Evolutionary conservation across 2,329 filamentous ascomycete genomes (phyloP), one percentile per base, ranked within the genome.

Genomic region (Colletotrichum sojae): DNA sequence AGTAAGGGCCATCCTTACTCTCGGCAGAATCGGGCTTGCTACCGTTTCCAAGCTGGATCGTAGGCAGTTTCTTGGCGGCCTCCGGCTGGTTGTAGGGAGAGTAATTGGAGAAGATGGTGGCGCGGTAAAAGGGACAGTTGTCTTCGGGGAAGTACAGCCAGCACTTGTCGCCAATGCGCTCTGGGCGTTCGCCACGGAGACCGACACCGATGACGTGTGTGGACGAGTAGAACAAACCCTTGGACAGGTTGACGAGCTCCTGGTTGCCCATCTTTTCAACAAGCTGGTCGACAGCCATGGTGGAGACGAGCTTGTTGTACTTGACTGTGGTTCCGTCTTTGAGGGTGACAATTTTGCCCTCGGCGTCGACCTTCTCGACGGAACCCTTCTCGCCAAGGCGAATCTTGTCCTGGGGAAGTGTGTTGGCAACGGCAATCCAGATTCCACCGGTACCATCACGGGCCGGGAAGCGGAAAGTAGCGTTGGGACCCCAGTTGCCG

Each of bases 81-180:
- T 93, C 86, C 40, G 96, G 96, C 85, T 98, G 96, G 88, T 99
- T 99, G 90, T 97, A 91, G 61, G 95, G 96, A 22, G 96, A 98
- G 89, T 99, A 99, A 90, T 99, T 99, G 83, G 95, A 98, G 90
- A 99, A 99, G 85, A 99, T 98, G 79, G 96, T 99, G 78, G 96
- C 96, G 76, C 96, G 94, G 89, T 99, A 99, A 89, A 99, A 99
- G 80, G 94, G 94, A 87, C 94, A 98, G 89, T 99, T 92, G 82
- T 97, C 92, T 83, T 99, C 96, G 72, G 96, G 96, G 90, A 98
- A 99, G 90, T 99, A 99, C 74, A 99, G 88, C 95, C 96, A 99
- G 91, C 96, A 99, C 89, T 98, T 99, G 87, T 99, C 96, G 73
- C 96, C 96, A 75, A 99, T 99, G 79, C 94, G 92, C 82, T 97